Base-by-base conservation (phyloP, 306 rosid genomes). In the Prunus dulcis region DNA sequence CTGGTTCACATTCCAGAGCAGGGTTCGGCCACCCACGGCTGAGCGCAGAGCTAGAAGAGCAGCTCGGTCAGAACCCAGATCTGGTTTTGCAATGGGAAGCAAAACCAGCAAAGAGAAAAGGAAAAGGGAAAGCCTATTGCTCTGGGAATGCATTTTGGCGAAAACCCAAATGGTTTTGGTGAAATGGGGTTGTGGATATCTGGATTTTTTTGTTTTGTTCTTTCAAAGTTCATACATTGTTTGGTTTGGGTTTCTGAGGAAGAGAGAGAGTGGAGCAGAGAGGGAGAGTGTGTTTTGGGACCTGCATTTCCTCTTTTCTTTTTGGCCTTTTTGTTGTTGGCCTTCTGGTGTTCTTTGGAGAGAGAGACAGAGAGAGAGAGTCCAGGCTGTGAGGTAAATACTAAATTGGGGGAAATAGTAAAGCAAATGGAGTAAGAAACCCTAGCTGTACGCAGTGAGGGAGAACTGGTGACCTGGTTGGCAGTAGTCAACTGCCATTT, bases 11-110 rank as follows among this genome's bases (percentile, higher is more conserved):
- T 86, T 78, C 89, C 87, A 86, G 17, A 83, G 87, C 5, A 71
- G 81, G 49, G 87, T 82, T 9, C 89, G 72, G 60, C 89, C 89
- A 2, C 87, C 85, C 10, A 86, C 89, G 34, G 87, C 80, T 9
- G 83, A 74, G 23, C 89, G 84, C 45, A 86, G 81, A 9, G 85
- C 69, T 7, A 86, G 76, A 3, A 86, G 79, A 30, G 89, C 89
- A 19, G 79, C 69, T 66, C 80, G 72, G 56, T 86, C 89, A 30
- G 89, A 83, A 71, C 14, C 73, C 82, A 86, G 89, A 86, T 86
- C 85, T 68, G 89, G 84, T 14, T 47, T 72, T 0, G 64, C 89
- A 19, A 34, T 18, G 22, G 81, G 79, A 11, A 83, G 65, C 18
- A 83, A 38, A 14, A 67, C 5, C 6, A 68, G 56, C 32, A 80